Conservation (phyloP, 345 rosid genomes). For the Populus euphratica region DNA sequence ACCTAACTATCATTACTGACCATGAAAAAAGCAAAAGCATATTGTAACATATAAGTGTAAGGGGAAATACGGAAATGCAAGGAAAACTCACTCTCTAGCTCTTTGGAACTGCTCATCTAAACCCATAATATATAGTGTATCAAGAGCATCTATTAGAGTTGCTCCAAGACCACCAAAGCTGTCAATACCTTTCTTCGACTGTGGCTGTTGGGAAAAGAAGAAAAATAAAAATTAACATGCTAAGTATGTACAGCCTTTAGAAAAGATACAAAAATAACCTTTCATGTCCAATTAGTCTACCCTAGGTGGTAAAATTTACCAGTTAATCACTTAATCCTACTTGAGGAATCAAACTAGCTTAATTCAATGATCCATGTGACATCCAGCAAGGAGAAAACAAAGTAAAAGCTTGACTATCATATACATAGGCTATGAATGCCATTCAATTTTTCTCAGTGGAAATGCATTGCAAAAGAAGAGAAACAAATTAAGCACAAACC, state of each 20-base stretch:
- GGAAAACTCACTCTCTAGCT: constrained; percentile 86
- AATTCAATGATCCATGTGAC: no score
- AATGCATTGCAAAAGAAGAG: no score
- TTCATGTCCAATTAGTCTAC: no score
- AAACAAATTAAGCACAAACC: background rate
- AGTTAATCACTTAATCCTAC: no score
- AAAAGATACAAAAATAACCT: no score
- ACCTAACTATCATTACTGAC: background rate
- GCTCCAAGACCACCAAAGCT: constrained; percentile 99
- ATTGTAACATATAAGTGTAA: background rate
- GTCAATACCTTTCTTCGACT: constrained; percentile 72
- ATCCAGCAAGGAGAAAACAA: no score
- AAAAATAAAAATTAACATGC: background rate
- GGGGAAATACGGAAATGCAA: constrained; percentile 2
- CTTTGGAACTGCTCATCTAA: constrained; percentile 78
- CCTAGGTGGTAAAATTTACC: no score
- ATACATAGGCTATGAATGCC: no score
- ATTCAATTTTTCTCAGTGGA: no score
- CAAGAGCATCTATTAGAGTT: constrained; percentile 85
- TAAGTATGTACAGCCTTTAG: background rate
- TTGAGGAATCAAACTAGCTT: no score
- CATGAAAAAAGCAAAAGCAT: background rate
- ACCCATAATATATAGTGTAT: constrained; percentile 94
- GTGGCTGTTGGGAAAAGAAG: constrained; percentile 51
- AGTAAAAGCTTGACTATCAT: no score